phyloP scores from a whole-genome alignment of 192 early-diverging fungal genomes.

The Funneliformis mosseae region DNA sequence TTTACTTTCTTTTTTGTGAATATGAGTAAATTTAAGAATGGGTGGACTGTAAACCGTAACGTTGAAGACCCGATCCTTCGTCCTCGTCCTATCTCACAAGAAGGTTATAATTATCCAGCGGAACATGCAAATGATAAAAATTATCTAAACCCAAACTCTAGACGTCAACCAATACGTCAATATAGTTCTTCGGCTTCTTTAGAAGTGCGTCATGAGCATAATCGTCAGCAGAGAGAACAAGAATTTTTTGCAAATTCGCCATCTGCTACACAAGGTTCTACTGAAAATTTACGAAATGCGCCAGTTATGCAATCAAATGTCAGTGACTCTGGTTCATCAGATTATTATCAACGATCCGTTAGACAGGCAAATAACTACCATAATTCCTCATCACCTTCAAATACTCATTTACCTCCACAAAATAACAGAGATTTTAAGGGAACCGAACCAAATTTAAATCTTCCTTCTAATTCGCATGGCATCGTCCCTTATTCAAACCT shows the following conservation, averaged over 20 bases:
- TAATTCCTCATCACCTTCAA: too few relatives aligned
- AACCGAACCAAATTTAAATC: too few relatives aligned
- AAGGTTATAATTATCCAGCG: slow-evolving; percentile 28
- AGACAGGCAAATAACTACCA: background rate
- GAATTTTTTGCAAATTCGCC: slow-evolving; percentile 18
- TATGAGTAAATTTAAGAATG: slow-evolving; percentile 33
- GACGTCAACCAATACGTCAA: background rate
- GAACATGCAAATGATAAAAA: background rate
- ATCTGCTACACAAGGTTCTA: background rate
- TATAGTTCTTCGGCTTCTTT: background rate
- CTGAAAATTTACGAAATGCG: background rate
- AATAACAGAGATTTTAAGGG: too few relatives aligned
- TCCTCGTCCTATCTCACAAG: slow-evolving; percentile 26
- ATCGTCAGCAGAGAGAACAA: slow-evolving; percentile 5
- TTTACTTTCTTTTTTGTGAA: background rate
- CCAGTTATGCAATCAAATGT: background rate
- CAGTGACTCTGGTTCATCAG: too few relatives aligned
- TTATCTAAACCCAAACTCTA: background rate
- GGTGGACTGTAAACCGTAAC: slow-evolving; percentile 18
- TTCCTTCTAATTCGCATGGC: too few relatives aligned
- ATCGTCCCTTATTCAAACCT: background rate
- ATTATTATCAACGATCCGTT: background rate
- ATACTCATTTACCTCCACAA: too few relatives aligned
- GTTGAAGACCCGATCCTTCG: slow-evolving; percentile 25
- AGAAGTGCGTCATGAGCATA: slow-evolving; percentile 3